Conservation (phyloP, 495 filamentous ascomycete species). For the Immersiella caudata region DNA sequence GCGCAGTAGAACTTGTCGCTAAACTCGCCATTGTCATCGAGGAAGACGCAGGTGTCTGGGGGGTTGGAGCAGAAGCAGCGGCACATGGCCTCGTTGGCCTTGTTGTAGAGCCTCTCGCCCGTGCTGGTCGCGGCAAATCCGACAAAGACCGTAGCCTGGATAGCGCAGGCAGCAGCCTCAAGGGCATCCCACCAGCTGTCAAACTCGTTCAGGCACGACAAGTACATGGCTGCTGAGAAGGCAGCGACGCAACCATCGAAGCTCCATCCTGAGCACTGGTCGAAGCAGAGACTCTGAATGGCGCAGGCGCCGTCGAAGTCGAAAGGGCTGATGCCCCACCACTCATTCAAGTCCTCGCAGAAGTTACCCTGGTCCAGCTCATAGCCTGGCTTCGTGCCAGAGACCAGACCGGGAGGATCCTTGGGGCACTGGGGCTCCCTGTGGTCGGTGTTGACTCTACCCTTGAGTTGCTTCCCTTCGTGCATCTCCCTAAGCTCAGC, state of each 20-base stretch:
- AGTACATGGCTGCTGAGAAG: background rate
- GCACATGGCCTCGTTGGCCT: slow-evolving; percentile 15
- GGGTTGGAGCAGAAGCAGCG: slow-evolving; percentile 17
- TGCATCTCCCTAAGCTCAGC: background rate
- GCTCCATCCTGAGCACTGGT: slow-evolving; percentile 6
- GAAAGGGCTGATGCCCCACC: slow-evolving; percentile 5
- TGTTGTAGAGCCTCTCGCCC: slow-evolving; percentile 2
- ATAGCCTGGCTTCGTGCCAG: background rate
- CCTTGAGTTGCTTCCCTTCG: background rate
- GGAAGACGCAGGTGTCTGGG: slow-evolving; percentile 16
- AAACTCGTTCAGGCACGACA: slow-evolving; percentile 6
- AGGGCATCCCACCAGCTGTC: slow-evolving; percentile 12
- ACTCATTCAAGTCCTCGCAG: slow-evolving; percentile 8
- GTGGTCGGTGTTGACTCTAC: background rate
- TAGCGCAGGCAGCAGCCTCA: slow-evolving; percentile 1
- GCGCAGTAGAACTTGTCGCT: slow-evolving; percentile 20
- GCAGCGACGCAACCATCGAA: background rate
- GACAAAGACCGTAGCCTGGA: background rate
- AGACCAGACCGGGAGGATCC: background rate
- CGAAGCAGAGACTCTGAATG: background rate
- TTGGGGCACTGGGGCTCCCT: slow-evolving; percentile 10
- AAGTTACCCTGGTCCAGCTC: slow-evolving; percentile 14
- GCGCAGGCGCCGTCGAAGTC: slow-evolving; percentile 4
- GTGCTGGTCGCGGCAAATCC: background rate
- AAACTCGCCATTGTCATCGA: background rate